Percentiles rank a stretch among this genome's conserved stretches.
Conservation (phyloP, 2,329 filamentous ascomycete species). For the Biscogniauxia marginata region DNA sequence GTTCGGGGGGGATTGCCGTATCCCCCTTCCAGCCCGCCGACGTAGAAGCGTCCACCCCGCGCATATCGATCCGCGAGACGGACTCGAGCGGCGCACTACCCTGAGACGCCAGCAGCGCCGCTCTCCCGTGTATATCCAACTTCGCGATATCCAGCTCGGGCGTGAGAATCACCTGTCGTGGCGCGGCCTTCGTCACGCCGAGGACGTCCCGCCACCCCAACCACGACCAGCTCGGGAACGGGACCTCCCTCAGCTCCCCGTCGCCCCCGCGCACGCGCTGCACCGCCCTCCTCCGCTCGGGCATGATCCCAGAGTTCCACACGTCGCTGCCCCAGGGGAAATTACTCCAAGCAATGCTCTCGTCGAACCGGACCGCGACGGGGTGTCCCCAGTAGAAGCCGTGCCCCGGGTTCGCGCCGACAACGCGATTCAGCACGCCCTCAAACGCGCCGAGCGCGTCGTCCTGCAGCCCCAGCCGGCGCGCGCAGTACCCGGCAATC, state of each 20-base stretch:
- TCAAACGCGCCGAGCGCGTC: slow-evolving; percentile 17
- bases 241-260: slow-evolving; percentile 6
- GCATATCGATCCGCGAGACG: slow-evolving; percentile 9
- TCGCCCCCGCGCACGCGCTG: slow-evolving; percentile 7
- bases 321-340: slow-evolving; percentile 10
- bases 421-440: slow-evolving; percentile 13
- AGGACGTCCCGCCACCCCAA: slow-evolving; percentile 15
- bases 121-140: slow-evolving; percentile 14
- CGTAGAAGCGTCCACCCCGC: slow-evolving; percentile 14
- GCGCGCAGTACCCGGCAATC: slow-evolving; percentile 12
- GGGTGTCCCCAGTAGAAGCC: slow-evolving; percentile 21
- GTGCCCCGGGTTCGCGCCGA: slow-evolving; percentile 9
- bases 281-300: slow-evolving; percentile 9
- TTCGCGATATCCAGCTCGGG: slow-evolving; percentile 19
- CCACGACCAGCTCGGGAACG: slow-evolving; percentile 21
- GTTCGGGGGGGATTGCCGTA: slow-evolving; percentile 10
- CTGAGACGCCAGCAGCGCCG: slow-evolving; percentile 1
- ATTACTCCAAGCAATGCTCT: slow-evolving; percentile 19
- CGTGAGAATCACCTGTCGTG: slow-evolving; percentile 8
- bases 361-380: slow-evolving; percentile 12
- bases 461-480: slow-evolving; percentile 9
- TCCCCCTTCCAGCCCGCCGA: slow-evolving; percentile 18
- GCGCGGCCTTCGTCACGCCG: slow-evolving; percentile 11
- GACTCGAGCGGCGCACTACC: slow-evolving; percentile 5
- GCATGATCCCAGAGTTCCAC: slow-evolving; percentile 3